phyloP scores from a whole-genome alignment of 1,284 basidiomycete species.

The Melampsora larici-populina region DNA sequence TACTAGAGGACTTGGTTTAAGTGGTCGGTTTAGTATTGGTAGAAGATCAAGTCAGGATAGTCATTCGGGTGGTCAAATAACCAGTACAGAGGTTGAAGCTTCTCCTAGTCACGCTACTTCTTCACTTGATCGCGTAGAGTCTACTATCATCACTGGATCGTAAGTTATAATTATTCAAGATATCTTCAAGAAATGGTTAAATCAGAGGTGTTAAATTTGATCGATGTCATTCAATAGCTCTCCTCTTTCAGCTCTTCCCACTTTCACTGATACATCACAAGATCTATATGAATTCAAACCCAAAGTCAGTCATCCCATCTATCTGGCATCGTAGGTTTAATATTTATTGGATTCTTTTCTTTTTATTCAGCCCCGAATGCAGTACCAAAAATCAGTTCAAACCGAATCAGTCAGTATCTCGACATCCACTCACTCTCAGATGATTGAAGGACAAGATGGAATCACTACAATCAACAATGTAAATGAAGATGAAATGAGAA shows the following conservation, averaged over 20 bases:
- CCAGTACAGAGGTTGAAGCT: slow-evolving; percentile 19
- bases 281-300: slow-evolving; percentile 36
- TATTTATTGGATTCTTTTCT: not conserved
- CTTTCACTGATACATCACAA: slow-evolving; percentile 33
- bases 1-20: not conserved
- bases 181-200: not conserved
- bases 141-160: slow-evolving; percentile 21
- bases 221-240: not conserved
- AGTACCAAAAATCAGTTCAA: slow-evolving; percentile 41
- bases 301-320: slow-evolving; percentile 17
- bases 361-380: slow-evolving; percentile 18
- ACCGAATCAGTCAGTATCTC: slow-evolving; percentile 20
- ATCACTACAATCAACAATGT: slow-evolving; percentile 54
- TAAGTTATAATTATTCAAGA: slow-evolving; percentile 13
- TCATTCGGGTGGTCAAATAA: slow-evolving; percentile 36
- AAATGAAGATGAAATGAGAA: slow-evolving; percentile 70
- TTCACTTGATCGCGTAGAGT: slow-evolving; percentile 17
- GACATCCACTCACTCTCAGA: not conserved
- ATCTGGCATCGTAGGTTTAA: not conserved
- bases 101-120: not conserved
- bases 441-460: slow-evolving; percentile 39
- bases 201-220: no score
- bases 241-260: slow-evolving; percentile 30
- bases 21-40: slow-evolving; percentile 26
- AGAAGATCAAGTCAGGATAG: slow-evolving; percentile 39